A percentile compares a stretch with the other conserved stretches of the same genome.
Evolutionary conservation across 108 stramenopile genomes (phyloP).

Genomic region (Mayamaea pseudoterrestris): DNA sequence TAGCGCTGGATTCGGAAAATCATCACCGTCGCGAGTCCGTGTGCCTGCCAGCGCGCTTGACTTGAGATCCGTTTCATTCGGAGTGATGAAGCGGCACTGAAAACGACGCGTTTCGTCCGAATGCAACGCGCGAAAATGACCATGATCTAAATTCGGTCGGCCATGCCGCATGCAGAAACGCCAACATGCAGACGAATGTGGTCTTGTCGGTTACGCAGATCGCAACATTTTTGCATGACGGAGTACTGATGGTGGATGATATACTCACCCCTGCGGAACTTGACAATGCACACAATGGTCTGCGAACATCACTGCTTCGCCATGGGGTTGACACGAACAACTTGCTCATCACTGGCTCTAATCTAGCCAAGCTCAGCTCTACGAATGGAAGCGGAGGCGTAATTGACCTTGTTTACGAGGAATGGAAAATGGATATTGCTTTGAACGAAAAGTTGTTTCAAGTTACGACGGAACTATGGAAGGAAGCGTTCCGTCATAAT

Average conservation of each 20-base stretch:
- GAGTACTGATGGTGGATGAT: slow-evolving; percentile 59
- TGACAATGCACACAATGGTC: slow-evolving; percentile 20
- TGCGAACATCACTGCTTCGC: slow-evolving; percentile 26
- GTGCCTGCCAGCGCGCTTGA: too few relatives aligned
- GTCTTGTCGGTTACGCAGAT: slow-evolving; percentile 23
- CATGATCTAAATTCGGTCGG: too few relatives aligned
- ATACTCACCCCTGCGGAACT: slow-evolving; percentile 39
- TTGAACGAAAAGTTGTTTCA: slow-evolving; percentile 45
- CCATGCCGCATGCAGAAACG: too few relatives aligned
- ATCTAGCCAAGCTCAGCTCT: slow-evolving; percentile 39
- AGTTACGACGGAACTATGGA: slow-evolving; percentile 69
- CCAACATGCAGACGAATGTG: too few relatives aligned
- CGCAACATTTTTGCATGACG: slow-evolving; percentile 24
- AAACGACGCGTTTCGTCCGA: too few relatives aligned
- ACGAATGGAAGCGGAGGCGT: slow-evolving; percentile 85
- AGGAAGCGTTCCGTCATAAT: slow-evolving; percentile 43
- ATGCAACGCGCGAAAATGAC: too few relatives aligned
- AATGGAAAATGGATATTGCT: slow-evolving; percentile 74
- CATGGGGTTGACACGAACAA: slow-evolving; percentile 37
- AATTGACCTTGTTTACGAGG: slow-evolving; percentile 78
- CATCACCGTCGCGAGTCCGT: too few relatives aligned
- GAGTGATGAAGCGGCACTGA: too few relatives aligned
- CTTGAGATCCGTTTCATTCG: too few relatives aligned
- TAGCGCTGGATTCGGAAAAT: too few relatives aligned
- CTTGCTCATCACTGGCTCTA: slow-evolving; percentile 32